Conservation (phyloP, 2,329 filamentous ascomycete genomes). For the Exophiala xenobiotica region DNA sequence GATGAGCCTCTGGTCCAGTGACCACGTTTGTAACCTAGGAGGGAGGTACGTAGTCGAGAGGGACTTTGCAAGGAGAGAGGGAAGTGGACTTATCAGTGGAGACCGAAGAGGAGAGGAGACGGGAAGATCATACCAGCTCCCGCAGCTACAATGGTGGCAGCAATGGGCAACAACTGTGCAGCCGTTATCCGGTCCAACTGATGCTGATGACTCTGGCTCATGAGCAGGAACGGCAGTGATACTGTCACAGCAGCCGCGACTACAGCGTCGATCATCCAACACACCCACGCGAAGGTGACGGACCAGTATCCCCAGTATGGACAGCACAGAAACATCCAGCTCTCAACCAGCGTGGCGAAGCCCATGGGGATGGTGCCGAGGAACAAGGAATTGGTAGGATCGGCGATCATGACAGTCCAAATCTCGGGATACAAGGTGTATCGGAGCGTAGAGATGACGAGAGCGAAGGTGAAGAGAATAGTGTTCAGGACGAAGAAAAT, state of each 20-base stretch:
- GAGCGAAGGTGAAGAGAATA: slow-evolving; percentile 50
- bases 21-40: too few species aligned
- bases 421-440: slow-evolving; percentile 67
- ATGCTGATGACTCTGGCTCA: slow-evolving; percentile 40
- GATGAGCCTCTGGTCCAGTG: background rate
- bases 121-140: slow-evolving; percentile 51
- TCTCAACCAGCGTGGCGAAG: slow-evolving; percentile 66
- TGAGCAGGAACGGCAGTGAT: slow-evolving; percentile 50
- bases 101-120: background rate
- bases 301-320: slow-evolving; percentile 61
- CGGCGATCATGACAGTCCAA: slow-evolving; percentile 64
- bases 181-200: slow-evolving; percentile 64
- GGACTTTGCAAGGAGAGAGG: background rate
- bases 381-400: slow-evolving; percentile 68
- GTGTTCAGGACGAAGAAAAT: slow-evolving; percentile 62
- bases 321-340: slow-evolving; percentile 61
- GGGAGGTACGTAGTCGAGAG: too few species aligned
- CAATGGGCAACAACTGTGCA: slow-evolving; percentile 65
- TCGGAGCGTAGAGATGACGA: slow-evolving; percentile 56
- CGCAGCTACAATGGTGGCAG: slow-evolving; percentile 65
- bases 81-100: background rate
- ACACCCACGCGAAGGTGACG: slow-evolving; percentile 55
- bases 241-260: slow-evolving; percentile 56
- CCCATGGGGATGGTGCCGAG: slow-evolving; percentile 69
- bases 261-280: slow-evolving; percentile 60